A percentile compares a stretch with the other conserved stretches of the same genome.
Evolutionary conservation across 1,284 basidiomycete species (phyloP).

Genomic region (Ganoderma boninense): DNA sequence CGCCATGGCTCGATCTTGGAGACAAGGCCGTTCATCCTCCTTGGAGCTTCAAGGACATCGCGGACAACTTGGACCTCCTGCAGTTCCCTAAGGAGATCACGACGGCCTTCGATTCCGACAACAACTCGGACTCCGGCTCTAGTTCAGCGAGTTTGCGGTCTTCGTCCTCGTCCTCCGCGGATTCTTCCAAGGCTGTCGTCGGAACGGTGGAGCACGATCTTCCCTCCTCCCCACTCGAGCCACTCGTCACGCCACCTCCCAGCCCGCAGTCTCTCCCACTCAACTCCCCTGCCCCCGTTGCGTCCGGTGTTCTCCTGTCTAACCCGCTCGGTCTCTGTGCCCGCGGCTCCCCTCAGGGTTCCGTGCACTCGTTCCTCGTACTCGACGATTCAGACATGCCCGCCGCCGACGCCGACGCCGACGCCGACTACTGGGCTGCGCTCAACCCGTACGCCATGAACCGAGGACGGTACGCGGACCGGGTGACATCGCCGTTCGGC

Average conservation of each 20-base stretch:
- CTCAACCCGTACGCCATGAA: constrained; percentile 1
- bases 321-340: neutral
- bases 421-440: neutral
- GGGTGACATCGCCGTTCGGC: constrained; percentile 1
- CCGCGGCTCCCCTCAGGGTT: neutral
- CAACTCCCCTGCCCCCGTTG: neutral
- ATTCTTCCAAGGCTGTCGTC: neutral
- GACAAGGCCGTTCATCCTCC: neutral
- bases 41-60: neutral
- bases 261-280: neutral
- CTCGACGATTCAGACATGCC: neutral
- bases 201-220: neutral
- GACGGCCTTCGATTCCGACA: neutral
- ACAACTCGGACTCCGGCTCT: neutral
- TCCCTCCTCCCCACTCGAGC: neutral
- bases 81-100: neutral
- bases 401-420: neutral
- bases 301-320: neutral
- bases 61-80: neutral
- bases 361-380: neutral
- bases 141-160: neutral
- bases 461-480: constrained; percentile 10
- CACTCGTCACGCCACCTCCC: neutral
- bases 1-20: neutral
- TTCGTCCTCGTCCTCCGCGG: neutral